These are phyloP conservation scores for Verticillium isaacii DNA, from an alignment of 2,329 filamentous ascomycete species.

Conservation along the genomic window DNA sequence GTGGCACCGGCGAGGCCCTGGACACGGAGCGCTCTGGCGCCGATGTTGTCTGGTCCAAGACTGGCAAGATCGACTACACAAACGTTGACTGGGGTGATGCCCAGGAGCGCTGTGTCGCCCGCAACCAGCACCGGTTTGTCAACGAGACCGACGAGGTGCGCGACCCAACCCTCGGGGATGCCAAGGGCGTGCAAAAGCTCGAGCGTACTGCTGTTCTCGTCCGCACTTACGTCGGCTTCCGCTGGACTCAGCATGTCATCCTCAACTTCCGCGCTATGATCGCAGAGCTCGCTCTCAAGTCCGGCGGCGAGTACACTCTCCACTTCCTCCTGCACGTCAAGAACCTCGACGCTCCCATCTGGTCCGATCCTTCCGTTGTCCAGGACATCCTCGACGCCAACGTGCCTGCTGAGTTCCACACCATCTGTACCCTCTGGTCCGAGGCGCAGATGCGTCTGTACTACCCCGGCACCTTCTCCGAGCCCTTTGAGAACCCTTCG, in stretches of 20 bases:
- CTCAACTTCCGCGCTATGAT: conserved; percentile 80
- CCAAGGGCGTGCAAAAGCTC: conserved; percentile 32
- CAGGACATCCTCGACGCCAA: conserved; percentile 64
- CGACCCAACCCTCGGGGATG: conserved; percentile 1
- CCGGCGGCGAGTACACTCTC: conserved; percentile 75
- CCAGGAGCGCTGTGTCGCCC: conserved; percentile 47
- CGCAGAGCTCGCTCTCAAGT: conserved; percentile 70
- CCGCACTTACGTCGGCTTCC: conserved; percentile 74
- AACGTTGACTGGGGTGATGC: conserved; percentile 50
- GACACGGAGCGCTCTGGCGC: conserved; percentile 68
- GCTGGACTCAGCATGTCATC: conserved; percentile 72
- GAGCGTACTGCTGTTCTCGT: conserved; percentile 71
- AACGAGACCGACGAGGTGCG: conserved; percentile 27
- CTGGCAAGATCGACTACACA: conserved; percentile 52
- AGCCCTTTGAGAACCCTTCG: conserved; percentile 56
- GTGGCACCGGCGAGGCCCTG: conserved; percentile 66
- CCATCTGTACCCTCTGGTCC: conserved; percentile 78
- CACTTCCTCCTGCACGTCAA: conserved; percentile 85
- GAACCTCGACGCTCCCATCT: conserved; percentile 73
- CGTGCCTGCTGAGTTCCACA: conserved; percentile 69
- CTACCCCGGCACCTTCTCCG: conserved; percentile 68
- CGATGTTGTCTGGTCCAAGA: conserved; percentile 50
- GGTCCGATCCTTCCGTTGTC: conserved; percentile 71
- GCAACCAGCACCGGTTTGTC: conserved; percentile 61
- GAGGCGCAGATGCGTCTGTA: conserved; percentile 78